phyloP scores from a whole-genome alignment of 2,329 filamentous ascomycete species.

The Myriosclerotinia duriaeana region DNA sequence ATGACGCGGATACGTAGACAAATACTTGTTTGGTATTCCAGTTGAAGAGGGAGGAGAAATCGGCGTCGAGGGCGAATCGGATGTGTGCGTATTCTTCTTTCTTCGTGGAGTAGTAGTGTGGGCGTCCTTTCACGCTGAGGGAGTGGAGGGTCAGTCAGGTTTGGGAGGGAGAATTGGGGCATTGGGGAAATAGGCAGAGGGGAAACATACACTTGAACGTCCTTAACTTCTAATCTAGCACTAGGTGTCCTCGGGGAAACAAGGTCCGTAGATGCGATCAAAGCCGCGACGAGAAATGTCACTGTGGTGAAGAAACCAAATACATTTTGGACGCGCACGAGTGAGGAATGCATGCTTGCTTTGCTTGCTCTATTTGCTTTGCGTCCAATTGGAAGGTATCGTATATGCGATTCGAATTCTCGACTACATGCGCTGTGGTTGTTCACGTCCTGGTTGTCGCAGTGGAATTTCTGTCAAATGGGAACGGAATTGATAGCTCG shows the following conservation, averaged over 20 bases:
- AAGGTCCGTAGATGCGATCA: conserved; percentile 81
- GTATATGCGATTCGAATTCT: not conserved
- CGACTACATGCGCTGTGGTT: conserved; percentile 15
- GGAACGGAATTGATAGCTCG: not conserved
- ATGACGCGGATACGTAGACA: conserved; percentile 87
- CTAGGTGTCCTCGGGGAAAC: conserved; percentile 66
- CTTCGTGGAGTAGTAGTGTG: conserved; percentile 92
- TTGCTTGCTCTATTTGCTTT: not conserved
- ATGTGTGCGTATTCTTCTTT: conserved; percentile 96
- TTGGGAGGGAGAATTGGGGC: not conserved
- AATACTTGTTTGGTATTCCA: conserved; percentile 99
- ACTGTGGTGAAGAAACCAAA: conserved; percentile 99
- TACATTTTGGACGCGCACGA: conserved; percentile 84
- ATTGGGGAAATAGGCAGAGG: not conserved
- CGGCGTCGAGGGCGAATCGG: conserved; percentile 87
- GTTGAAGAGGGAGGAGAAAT: conserved; percentile 89
- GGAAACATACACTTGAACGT: conserved; percentile 75
- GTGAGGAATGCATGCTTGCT: conserved; percentile 69
- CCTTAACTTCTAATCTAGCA: conserved; percentile 64
- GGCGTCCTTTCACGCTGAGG: conserved; percentile 76
- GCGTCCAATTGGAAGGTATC: conserved; percentile 2
- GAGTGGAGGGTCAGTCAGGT: not conserved
- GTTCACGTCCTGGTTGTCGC: not conserved
- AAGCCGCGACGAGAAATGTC: conserved; percentile 72
- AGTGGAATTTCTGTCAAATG: not conserved